phyloP scores from a whole-genome alignment of 2,329 filamentous ascomycete species.

The Nannizziopsis barbatae region DNA sequence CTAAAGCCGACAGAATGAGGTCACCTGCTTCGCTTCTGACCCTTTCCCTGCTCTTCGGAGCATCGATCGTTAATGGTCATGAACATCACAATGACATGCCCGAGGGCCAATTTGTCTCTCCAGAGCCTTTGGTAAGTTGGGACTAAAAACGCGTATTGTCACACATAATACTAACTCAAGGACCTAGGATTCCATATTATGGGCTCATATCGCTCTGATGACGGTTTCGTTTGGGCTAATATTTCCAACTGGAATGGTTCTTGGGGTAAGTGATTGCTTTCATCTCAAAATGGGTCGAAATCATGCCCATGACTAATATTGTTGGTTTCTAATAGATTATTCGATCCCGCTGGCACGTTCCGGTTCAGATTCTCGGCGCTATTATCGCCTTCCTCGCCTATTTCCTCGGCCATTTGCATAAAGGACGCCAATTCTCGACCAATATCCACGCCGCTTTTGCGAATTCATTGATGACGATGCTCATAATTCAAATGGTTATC shows the following conservation, averaged over 20 bases:
- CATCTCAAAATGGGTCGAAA: background rate
- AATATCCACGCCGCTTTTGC: constrained; percentile 79
- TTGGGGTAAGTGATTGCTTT: constrained; percentile 54
- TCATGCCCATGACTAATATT: background rate
- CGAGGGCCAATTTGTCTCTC: constrained; percentile 57
- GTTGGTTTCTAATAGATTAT: constrained; percentile 52
- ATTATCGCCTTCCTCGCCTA: constrained; percentile 71
- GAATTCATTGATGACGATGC: constrained; percentile 65
- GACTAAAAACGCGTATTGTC: constrained; percentile 10
- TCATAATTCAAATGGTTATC: constrained; percentile 64
- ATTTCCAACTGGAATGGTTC: constrained; percentile 89
- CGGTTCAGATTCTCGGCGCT: constrained; percentile 65
- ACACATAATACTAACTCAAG: background rate
- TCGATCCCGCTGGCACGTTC: constrained; percentile 88
- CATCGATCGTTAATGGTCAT: constrained; percentile 34
- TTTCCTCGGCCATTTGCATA: constrained; percentile 82
- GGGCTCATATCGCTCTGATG: constrained; percentile 87
- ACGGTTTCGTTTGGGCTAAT: constrained; percentile 79
- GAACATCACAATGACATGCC: constrained; percentile 50
- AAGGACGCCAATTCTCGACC: constrained; percentile 70
- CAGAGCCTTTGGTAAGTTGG: constrained; percentile 57
- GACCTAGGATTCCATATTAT: constrained; percentile 63
- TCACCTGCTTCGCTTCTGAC: background rate
- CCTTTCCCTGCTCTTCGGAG: constrained; percentile 11
- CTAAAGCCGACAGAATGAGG: background rate